A percentile compares a stretch with the other conserved stretches of the same genome.
Evolutionary conservation across 2,329 filamentous ascomycete genomes (phyloP).

Genomic region (Thielaviopsis populi): DNA sequence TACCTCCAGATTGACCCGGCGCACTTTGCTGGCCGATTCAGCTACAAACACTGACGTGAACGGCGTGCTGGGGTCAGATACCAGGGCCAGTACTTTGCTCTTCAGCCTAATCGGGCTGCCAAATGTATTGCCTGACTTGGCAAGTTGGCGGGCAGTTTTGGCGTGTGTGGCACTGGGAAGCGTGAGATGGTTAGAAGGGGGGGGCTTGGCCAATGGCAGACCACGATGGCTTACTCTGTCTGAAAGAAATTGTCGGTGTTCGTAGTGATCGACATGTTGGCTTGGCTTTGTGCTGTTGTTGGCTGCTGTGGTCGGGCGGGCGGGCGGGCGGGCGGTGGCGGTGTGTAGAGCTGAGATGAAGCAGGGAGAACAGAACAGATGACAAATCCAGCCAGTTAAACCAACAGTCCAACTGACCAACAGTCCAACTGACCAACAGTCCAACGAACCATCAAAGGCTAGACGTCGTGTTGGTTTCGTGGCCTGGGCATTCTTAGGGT

Average conservation of each 20-base stretch:
- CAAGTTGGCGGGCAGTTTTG: constrained; percentile 44
- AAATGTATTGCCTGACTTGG: constrained; percentile 59
- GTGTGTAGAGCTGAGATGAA: not conserved
- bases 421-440: no score
- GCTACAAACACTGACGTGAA: constrained; percentile 56
- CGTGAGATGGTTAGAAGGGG: not conserved
- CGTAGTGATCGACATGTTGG: constrained; percentile 31
- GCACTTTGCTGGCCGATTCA: constrained; percentile 70
- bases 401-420: no score
- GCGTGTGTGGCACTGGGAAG: constrained; percentile 34
- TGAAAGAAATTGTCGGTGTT: constrained; percentile 82
- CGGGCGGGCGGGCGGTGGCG: no score
- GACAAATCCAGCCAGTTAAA: no score
- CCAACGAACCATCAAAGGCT: no score
- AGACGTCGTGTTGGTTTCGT: not conserved
- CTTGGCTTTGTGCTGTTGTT: not conserved
- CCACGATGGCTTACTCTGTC: constrained; percentile 54
- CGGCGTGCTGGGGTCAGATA: constrained; percentile 48
- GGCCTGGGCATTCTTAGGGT: not conserved
- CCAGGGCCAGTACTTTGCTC: constrained; percentile 71
- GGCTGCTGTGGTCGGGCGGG: no score
- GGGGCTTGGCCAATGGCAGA: not conserved
- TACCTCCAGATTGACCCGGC: constrained; percentile 62
- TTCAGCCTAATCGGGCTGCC: constrained; percentile 67
- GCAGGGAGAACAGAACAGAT: not conserved